Evolutionary conservation across 305 asterid species (phyloP), one percentile per base, ranked within the genome.

Genomic region (Fraxinus sp.): DNA sequence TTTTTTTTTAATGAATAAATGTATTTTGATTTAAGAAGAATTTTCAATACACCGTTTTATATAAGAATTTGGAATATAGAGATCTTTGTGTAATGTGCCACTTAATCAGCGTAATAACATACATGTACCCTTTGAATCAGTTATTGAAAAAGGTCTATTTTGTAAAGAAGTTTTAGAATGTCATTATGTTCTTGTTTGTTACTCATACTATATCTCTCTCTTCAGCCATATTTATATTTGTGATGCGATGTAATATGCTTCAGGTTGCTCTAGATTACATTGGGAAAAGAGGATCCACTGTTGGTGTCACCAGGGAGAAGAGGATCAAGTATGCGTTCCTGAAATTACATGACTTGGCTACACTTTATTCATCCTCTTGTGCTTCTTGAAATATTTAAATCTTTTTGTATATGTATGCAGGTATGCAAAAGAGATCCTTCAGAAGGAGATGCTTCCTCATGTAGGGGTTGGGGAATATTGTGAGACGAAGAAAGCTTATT

Each of bases 361-460:
- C 57, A 62, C 26, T 36, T 22, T 37, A 39, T 73, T 52, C 41
- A 76, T 9, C 83, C 84, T 33, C 57, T 49, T 85, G 84, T 43
- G 55, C 35, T 64, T 79, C 80, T 81, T 74, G 49, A 73, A 73
- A 33, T 7, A 22, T 49, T 52, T 77, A 41, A 77, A 68, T 62
- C 66, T 66, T 46, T 83, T 78, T 32, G 37, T 83, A 32, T 39
- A 68, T 81, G 83, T 79, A 2, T 87, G 83, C 87, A 94, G 99
- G 92, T 94, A 96, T 87, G 99, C 99, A 28, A 94, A 85, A 80
- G 99, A 96, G 82, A 96, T 96, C 81, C 98, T 96, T 81, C 98
- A 96, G 83, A 96, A 92, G 87, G 98, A 96, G 88, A 94, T 96
- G 98, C 99, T 96, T 87, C 99, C 98, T 79, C 99, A 96, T 85